Percentiles rank a stretch among this genome's conserved stretches.
These are phyloP conservation scores for Akanthomyces muscarius DNA, from an alignment of 2,329 filamentous ascomycete species.

Conservation along the genomic window DNA sequence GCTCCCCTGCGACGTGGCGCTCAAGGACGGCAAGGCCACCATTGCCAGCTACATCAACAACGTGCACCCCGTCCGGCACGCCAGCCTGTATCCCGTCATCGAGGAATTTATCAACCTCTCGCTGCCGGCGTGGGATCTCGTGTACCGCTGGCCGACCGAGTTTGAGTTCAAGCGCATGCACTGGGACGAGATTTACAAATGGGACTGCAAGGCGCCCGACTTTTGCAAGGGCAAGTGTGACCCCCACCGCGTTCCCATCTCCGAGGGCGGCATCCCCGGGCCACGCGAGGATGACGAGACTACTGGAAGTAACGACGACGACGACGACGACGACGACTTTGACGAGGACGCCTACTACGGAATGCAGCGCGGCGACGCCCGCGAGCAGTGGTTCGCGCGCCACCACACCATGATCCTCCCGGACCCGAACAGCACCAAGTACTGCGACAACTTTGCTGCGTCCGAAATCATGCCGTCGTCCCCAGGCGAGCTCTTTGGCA, in stretches of 20 bases:
- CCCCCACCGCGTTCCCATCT: constrained; percentile 23
- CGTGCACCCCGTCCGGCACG: constrained; percentile 41
- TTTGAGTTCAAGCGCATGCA: constrained; percentile 28
- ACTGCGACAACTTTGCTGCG: constrained; percentile 25
- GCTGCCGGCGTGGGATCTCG: constrained; percentile 44
- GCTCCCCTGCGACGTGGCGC: constrained; percentile 47
- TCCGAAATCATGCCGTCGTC: not conserved
- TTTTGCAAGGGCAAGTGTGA: constrained; percentile 19
- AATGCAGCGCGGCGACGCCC: constrained; percentile 18
- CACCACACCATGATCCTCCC: constrained; percentile 26
- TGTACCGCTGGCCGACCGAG: constrained; percentile 31
- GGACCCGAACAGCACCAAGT: constrained; percentile 23
- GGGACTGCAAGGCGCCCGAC: constrained; percentile 20
- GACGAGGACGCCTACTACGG: constrained; percentile 19
- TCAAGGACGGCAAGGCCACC: constrained; percentile 32
- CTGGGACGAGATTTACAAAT: constrained; percentile 11
- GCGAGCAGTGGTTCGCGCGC: constrained; percentile 25
- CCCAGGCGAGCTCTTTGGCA: constrained; percentile 15
- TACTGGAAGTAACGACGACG: constrained; percentile 11
- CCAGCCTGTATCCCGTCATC: constrained; percentile 36
- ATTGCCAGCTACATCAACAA: constrained; percentile 54
- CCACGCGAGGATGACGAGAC: constrained; percentile 20
- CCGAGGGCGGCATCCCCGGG: constrained; percentile 24
- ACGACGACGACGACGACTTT: constrained; percentile 19
- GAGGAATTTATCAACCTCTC: constrained; percentile 35